phyloP scores from a whole-genome alignment of 768 basidiomycete species.

The Fibroporia radiculosa region DNA sequence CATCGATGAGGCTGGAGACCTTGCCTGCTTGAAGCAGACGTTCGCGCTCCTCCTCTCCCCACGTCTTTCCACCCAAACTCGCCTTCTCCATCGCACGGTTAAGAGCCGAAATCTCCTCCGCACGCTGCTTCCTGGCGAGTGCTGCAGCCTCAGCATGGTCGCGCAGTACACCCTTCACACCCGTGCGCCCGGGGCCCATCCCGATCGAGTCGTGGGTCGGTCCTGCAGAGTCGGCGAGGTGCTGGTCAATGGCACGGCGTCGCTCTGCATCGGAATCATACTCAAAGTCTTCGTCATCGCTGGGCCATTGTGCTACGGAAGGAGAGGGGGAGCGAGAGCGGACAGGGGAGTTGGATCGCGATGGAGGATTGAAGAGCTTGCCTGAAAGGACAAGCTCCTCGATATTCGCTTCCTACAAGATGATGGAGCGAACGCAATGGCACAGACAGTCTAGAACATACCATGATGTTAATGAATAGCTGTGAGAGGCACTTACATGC shows the following conservation, averaged over 20 bases:
- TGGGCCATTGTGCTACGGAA: slow-evolving; percentile 44
- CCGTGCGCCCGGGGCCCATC: slow-evolving; percentile 81
- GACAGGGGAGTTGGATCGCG: slow-evolving; percentile 53
- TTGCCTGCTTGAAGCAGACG: slow-evolving; percentile 36
- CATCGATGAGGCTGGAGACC: slow-evolving; percentile 16
- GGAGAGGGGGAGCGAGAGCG: slow-evolving; percentile 52
- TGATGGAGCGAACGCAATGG: no score
- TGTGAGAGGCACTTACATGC: no score
- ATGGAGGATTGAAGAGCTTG: slow-evolving; percentile 51
- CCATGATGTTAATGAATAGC: no score
- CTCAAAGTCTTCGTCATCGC: slow-evolving; percentile 39
- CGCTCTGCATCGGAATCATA: slow-evolving; percentile 37
- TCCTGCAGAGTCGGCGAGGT: slow-evolving; percentile 13
- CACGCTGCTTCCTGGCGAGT: slow-evolving; percentile 44
- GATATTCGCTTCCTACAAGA: slow-evolving; percentile 31
- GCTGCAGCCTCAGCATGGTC: slow-evolving; percentile 66
- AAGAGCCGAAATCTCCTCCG: slow-evolving; percentile 44
- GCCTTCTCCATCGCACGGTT: slow-evolving; percentile 55
- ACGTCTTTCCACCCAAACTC: slow-evolving; percentile 62
- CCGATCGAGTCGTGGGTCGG: slow-evolving; percentile 56
- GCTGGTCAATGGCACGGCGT: slow-evolving; percentile 17
- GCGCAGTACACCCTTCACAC: slow-evolving; percentile 83
- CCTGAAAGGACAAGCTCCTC: slow-evolving; percentile 75
- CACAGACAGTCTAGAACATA: no score
- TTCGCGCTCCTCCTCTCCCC: slow-evolving; percentile 68